These are phyloP conservation scores for Rhodomyrtus tomentosa DNA, from an alignment of 345 rosid genomes.

Conservation along the genomic window DNA sequence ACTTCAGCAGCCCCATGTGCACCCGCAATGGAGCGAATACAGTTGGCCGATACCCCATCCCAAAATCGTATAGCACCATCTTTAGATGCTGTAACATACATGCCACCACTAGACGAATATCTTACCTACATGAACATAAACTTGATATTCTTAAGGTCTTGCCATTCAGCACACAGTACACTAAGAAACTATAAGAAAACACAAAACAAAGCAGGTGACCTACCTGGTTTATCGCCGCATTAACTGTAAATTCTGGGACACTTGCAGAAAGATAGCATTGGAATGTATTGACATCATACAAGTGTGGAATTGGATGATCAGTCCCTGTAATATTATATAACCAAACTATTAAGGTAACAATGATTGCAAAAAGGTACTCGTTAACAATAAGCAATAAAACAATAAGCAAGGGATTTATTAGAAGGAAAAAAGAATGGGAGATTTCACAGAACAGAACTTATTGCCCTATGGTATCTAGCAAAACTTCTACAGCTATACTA, in stretches of 20 bases:
- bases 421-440: background rate
- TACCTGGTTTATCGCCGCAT: constrained; percentile 86
- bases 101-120: constrained; percentile 66
- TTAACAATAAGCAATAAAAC: background rate
- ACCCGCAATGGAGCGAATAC: constrained; percentile 49
- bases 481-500: background rate
- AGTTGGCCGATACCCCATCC: constrained; percentile 64
- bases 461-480: background rate
- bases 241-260: constrained; percentile 39
- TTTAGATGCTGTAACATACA: constrained; percentile 78
- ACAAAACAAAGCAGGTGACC: background rate
- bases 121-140: constrained; percentile 46
- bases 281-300: constrained; percentile 43
- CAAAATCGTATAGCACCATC: constrained; percentile 70
- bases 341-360: background rate
- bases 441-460: background rate
- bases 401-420: background rate
- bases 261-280: constrained; percentile 21
- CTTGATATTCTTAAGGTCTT: background rate
- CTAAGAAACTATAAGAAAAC: background rate
- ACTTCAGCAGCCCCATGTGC: constrained; percentile 75
- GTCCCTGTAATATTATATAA: constrained; percentile 41
- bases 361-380: background rate
- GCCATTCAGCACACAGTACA: background rate
- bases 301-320: constrained; percentile 69